Conservation (phyloP, 2,329 filamentous ascomycete genomes). For the Epichloe typhina region DNA sequence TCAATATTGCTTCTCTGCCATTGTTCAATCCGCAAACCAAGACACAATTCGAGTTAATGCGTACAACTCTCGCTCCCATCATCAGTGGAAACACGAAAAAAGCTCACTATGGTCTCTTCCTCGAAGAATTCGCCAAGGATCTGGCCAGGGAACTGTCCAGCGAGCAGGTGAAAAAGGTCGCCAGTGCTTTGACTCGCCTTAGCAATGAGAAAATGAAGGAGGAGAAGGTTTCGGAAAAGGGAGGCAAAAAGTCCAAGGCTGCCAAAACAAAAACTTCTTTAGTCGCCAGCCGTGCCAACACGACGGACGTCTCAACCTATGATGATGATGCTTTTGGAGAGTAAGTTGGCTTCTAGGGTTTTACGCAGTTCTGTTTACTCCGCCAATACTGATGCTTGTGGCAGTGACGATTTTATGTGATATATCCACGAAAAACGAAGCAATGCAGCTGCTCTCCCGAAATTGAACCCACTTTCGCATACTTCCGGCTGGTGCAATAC, state of each 20-base stretch:
- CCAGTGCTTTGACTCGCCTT: constrained; percentile 74
- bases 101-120: constrained; percentile 77
- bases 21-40: constrained; percentile 87
- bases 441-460: constrained; percentile 1
- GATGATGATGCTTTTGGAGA: constrained; percentile 73
- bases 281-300: constrained; percentile 48
- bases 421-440: constrained; percentile 8
- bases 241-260: constrained; percentile 92
- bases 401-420: constrained; percentile 64
- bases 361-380: no score
- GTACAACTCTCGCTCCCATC: constrained; percentile 66
- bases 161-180: constrained; percentile 93
- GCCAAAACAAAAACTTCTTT: constrained; percentile 88
- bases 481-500: background rate
- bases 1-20: constrained; percentile 68
- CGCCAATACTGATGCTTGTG: background rate
- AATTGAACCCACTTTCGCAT: background rate
- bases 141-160: constrained; percentile 78
- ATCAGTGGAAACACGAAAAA: constrained; percentile 68
- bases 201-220: constrained; percentile 98
- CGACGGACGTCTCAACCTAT: constrained; percentile 63
- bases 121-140: constrained; percentile 82
- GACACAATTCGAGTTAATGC: constrained; percentile 68
- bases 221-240: constrained; percentile 88
- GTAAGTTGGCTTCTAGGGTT: constrained; percentile 36